Conservation (phyloP, 164 flowering plant species). For the Stephania japonica region DNA sequence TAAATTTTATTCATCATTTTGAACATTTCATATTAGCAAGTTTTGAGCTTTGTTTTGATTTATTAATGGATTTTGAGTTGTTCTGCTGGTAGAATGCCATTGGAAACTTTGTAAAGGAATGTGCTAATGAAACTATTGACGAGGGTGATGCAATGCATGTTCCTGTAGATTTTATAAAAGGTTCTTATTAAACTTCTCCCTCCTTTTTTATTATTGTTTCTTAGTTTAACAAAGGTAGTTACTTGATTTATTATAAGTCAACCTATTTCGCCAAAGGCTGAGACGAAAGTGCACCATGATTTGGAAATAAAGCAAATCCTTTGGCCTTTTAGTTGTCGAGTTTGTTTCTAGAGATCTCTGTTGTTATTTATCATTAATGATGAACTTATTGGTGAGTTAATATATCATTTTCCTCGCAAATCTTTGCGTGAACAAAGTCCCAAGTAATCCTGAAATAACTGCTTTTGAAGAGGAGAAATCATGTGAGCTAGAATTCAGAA, state of each 20-base stretch:
- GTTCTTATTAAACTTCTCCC: neutral
- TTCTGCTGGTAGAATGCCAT: conserved; percentile 32
- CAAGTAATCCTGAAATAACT: conserved; percentile 12
- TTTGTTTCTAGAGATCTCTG: no score
- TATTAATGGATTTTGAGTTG: neutral
- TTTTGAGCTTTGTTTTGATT: neutral
- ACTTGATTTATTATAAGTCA: conserved; percentile 22
- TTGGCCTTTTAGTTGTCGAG: no score
- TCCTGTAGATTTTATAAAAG: conserved; percentile 3
- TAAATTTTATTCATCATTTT: no score
- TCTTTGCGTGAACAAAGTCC: conserved; percentile 25
- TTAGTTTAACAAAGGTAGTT: conserved; percentile 1
- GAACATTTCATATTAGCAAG: no score
- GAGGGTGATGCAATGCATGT: conserved; percentile 3
- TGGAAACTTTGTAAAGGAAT: conserved; percentile 18
- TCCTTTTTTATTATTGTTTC: neutral
- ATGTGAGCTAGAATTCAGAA: no score
- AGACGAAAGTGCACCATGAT: conserved; percentile 14
- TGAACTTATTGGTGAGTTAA: neutral
- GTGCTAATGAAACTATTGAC: conserved; percentile 21
- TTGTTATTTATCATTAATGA: neutral
- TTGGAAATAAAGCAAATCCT: no score
- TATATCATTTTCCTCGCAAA: neutral
- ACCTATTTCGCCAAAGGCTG: conserved; percentile 12
- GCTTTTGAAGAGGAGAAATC: conserved; percentile 42